Evolutionary conservation across 805 yeast species (phyloP).

Genomic region (Kuraishia capsulata): DNA sequence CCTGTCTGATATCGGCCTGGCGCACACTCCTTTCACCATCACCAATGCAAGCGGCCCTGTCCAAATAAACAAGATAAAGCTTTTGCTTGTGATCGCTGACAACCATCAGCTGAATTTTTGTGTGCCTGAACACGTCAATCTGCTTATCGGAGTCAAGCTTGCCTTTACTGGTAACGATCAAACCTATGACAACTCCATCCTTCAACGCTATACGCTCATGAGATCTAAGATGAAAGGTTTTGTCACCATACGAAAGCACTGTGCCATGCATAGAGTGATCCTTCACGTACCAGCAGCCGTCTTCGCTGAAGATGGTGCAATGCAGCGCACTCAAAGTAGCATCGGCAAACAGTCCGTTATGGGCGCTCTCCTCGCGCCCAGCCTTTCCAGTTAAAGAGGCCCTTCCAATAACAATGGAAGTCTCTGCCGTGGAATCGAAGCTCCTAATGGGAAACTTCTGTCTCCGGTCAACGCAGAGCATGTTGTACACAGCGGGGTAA

Average conservation of each 20-base stretch:
- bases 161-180: conserved; percentile 6
- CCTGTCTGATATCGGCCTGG: no score
- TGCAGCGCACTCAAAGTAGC: conserved; percentile 17
- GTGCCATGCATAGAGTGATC: conserved; percentile 1
- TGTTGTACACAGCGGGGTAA: no score
- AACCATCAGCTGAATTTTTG: conserved; percentile 15
- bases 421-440: conserved; percentile 1
- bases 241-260: not conserved
- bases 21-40: no score
- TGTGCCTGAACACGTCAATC: conserved; percentile 12
- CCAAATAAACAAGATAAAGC: conserved; percentile 9
- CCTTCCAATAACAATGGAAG: conserved; percentile 14
- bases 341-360: conserved; percentile 12
- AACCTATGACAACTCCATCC: conserved; percentile 14
- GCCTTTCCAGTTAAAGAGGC: conserved; percentile 8
- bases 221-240: not conserved
- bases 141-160: not conserved
- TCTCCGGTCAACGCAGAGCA: no score
- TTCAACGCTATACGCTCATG: conserved; percentile 1
- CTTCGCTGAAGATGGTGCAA: conserved; percentile 4
- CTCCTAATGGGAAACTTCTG: not conserved
- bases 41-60: conserved; percentile 3
- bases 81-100: conserved; percentile 6
- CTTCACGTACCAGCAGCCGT: not conserved
- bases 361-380: conserved; percentile 3